Percentiles rank a stretch among this genome's conserved stretches.
Conservation (phyloP, 2,329 filamentous ascomycete genomes). For the Penicillium sp. region DNA sequence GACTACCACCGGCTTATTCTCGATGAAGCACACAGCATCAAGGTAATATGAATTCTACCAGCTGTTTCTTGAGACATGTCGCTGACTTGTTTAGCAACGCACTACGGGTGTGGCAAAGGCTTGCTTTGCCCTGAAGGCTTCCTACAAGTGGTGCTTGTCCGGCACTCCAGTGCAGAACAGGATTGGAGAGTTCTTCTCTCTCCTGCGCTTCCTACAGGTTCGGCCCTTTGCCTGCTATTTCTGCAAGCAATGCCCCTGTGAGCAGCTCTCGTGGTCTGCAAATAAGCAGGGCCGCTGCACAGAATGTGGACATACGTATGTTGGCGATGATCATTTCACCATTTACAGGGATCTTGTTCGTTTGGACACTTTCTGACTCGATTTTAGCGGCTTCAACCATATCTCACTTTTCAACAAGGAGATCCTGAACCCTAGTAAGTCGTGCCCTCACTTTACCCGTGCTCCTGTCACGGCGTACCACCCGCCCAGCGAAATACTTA, state of each 20-base stretch:
- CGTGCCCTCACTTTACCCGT: not conserved
- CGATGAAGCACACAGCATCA: slow-evolving; percentile 96
- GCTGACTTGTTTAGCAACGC: slow-evolving; percentile 48
- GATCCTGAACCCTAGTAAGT: slow-evolving; percentile 73
- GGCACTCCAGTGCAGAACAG: slow-evolving; percentile 96
- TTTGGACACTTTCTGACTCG: not conserved
- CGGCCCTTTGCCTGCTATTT: slow-evolving; percentile 90
- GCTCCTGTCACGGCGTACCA: not conserved
- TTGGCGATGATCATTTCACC: not conserved
- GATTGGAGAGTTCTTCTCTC: slow-evolving; percentile 95
- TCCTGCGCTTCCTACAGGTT: slow-evolving; percentile 88
- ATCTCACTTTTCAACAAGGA: slow-evolving; percentile 93
- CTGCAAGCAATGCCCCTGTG: slow-evolving; percentile 83
- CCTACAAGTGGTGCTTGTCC: slow-evolving; percentile 93
- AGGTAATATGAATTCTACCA: slow-evolving; percentile 45
- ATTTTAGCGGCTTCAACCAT: slow-evolving; percentile 59
- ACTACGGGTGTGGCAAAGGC: slow-evolving; percentile 91
- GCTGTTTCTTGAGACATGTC: not conserved
- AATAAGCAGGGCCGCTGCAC: slow-evolving; percentile 70
- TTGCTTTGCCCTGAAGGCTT: slow-evolving; percentile 85
- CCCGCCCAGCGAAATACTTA: not conserved
- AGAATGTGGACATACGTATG: slow-evolving; percentile 62
- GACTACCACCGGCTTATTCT: slow-evolving; percentile 89
- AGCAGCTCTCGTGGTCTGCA: slow-evolving; percentile 80
- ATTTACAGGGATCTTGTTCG: not conserved